Base-by-base conservation (phyloP, 2,329 filamentous ascomycete species). In the Scedosporium minutisporum region DNA sequence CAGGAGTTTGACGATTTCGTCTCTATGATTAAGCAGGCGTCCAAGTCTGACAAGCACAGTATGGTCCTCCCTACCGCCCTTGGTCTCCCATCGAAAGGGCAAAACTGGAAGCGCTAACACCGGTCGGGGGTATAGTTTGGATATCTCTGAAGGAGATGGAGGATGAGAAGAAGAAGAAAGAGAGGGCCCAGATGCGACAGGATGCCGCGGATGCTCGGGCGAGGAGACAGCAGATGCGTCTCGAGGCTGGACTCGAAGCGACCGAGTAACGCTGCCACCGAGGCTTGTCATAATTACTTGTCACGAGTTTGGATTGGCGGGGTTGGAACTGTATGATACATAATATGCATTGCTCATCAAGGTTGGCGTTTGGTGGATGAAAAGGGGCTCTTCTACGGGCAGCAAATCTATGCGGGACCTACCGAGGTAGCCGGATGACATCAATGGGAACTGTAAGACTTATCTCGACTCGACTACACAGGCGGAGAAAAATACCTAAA, bases 1-100 rank as follows among this genome's bases (percentile, higher is more conserved):
- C 83, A 93, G 74, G 92, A 97, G 64, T 96, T 96, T 69, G 90
- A 97, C 71, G 84, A 92, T 63, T 97, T 96, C 71, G 89, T 97
- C 29, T 82, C 72, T 58, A 86, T 87, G 69, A 76, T 99, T 72
- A 97, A 96, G 80, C 85, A 93, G 69, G 91, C 93, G 73, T 90
- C 91, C 27, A 96, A 93, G 78, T 95, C 89, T 14, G 88, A 96
- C 71, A 96, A 93, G 77, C 90, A 90, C 53, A 96, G 92, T 96
- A 81, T 65, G 88, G 78, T 59, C 53, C 25, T 33, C 21, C 33
- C 33, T 57, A 16, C 16, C 27, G 14, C n/a, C 29, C 14, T 57
- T 14, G 33, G 21, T 18, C 46, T n/a, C 33, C 16, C 18, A 38
- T 42, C 29, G 29, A 59, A 33, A 12, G 9, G 38, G 16, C 10